phyloP scores from a whole-genome alignment of 176 grass and related monocot genomes.

The Oryza meyeriana region DNA sequence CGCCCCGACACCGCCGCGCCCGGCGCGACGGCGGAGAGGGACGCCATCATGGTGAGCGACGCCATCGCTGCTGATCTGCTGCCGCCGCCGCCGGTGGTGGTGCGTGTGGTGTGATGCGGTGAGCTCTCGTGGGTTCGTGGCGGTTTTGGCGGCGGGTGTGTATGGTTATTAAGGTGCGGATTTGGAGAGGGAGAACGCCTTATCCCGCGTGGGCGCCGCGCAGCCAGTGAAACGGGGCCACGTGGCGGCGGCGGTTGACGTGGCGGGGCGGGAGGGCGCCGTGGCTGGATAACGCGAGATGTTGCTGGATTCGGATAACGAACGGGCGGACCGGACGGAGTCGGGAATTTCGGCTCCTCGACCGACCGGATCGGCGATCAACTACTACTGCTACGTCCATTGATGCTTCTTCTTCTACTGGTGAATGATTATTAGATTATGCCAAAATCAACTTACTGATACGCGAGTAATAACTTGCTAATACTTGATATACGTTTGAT shows the following conservation, averaged over 20 bases:
- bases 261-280: not conserved
- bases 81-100: not conserved
- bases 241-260: slow-evolving; percentile 29
- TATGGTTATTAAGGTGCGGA: slow-evolving; percentile 39
- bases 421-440: too few relatives aligned
- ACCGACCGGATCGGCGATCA: not conserved
- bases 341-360: not conserved
- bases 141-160: slow-evolving; percentile 1
- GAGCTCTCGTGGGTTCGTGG: too few relatives aligned
- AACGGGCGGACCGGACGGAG: slow-evolving; percentile 33
- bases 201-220: slow-evolving; percentile 35
- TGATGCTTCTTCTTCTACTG: too few relatives aligned
- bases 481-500: too few relatives aligned
- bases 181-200: slow-evolving; percentile 3
- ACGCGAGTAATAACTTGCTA: too few relatives aligned
- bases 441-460: too few relatives aligned
- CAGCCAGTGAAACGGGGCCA: slow-evolving; percentile 26
- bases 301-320: slow-evolving; percentile 37
- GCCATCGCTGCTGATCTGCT: slow-evolving; percentile 40
- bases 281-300: slow-evolving; percentile 28
- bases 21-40: slow-evolving; percentile 42
- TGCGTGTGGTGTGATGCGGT: not conserved
- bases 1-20: not conserved
- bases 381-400: too few relatives aligned
- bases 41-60: slow-evolving; percentile 67